Evolutionary conservation across 495 filamentous ascomycete species (phyloP).

Genomic region (Penicillium riverlandense): DNA sequence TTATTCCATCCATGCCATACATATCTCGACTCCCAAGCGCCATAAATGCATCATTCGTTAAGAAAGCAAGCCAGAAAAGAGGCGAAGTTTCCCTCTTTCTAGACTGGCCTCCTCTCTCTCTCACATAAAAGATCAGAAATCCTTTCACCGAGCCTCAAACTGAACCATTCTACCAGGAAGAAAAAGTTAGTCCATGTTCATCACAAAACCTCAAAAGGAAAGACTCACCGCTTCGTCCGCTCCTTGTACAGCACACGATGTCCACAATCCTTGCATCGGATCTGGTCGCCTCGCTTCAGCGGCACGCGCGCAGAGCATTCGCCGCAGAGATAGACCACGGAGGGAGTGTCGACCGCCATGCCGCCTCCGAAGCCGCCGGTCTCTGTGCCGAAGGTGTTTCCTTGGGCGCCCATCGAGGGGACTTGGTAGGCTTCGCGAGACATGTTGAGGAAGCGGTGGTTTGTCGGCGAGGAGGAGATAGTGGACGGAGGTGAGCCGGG

Average conservation of each 20-base stretch:
- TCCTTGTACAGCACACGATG: conserved; percentile 97
- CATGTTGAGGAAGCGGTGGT: conserved; percentile 16
- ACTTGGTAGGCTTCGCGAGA: conserved; percentile 47
- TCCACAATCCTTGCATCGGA: conserved; percentile 93
- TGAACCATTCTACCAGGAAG: conserved; percentile 74
- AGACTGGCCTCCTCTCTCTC: too few species aligned
- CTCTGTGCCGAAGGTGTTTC: conserved; percentile 34
- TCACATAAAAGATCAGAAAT: too few species aligned
- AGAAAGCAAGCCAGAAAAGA: conserved; percentile 3
- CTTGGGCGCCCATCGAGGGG: conserved; percentile 24
- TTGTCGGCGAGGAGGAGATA: neutral
- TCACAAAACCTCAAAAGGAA: conserved; percentile 1
- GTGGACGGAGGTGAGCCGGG: conserved; percentile 2
- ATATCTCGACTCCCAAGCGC: conserved; percentile 22
- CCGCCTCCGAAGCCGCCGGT: conserved; percentile 12
- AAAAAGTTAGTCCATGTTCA: conserved; percentile 7
- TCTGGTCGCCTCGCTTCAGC: conserved; percentile 76
- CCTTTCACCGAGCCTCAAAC: conserved; percentile 78
- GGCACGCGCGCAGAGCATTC: conserved; percentile 81
- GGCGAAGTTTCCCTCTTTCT: neutral
- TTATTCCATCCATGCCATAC: too few species aligned
- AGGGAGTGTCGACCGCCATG: conserved; percentile 28
- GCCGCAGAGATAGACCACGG: conserved; percentile 84
- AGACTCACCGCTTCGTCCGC: conserved; percentile 83
- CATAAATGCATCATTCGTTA: conserved; percentile 21